phyloP scores from a whole-genome alignment of 331 rosid genomes.

The Rosa hybrid region DNA sequence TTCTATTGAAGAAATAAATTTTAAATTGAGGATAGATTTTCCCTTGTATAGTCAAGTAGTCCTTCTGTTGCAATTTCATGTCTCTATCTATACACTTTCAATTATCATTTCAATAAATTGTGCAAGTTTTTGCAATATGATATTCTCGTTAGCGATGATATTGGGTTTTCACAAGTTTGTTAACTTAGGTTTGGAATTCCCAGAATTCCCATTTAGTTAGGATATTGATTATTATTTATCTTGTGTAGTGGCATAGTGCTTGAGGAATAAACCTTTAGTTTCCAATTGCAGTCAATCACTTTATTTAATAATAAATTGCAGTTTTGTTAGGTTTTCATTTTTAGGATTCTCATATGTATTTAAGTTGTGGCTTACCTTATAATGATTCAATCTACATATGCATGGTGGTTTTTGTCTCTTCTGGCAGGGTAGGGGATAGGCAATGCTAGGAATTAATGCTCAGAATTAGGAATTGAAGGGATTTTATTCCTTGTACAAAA shows the following conservation, averaged over 20 bases:
- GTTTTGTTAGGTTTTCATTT: background rate
- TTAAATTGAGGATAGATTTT: background rate
- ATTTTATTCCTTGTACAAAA: no score
- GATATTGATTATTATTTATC: background rate
- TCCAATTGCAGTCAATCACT: background rate
- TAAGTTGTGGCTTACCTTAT: background rate
- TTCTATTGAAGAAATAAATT: background rate
- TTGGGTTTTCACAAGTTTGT: no score
- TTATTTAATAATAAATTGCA: background rate
- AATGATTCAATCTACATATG: background rate
- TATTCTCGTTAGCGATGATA: no score
- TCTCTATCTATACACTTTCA: background rate
- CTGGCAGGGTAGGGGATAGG: no score
- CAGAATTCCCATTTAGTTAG: background rate
- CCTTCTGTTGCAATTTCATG: background rate
- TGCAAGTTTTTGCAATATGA: no score
- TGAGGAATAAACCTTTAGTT: background rate
- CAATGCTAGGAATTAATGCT: no score
- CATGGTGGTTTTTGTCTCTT: no score
- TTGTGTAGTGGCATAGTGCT: background rate
- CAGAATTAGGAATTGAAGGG: no score
- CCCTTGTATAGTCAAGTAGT: background rate
- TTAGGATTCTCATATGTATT: background rate
- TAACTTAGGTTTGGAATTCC: no score
- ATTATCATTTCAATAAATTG: no score